Evolutionary conservation across 345 rosid species (phyloP), one percentile per base, ranked within the genome.

Genomic region (Eutrema heterophyllum): DNA sequence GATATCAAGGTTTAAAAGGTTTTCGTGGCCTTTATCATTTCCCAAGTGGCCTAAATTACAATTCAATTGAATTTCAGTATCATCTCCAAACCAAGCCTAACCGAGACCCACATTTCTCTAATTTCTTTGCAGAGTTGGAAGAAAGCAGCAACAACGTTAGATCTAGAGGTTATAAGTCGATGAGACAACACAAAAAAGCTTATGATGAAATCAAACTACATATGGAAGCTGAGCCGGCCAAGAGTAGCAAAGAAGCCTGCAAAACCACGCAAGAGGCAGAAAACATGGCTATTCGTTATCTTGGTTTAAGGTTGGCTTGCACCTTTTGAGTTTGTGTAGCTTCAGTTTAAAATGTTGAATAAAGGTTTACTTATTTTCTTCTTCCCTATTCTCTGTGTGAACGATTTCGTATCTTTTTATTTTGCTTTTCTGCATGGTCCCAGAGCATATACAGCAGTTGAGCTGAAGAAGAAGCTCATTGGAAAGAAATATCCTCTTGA

Each of bases 371-470:
- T 21, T 30, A 21, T 46, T 21, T 3, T 30, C 29, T 4, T 67
- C 24, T 2, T n/a, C 62, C 4, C 38, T 61, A 45, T 27, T 48
- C 8, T 33, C 7, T 26, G 32, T 50, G 38, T 33, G 39, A 30
- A 35, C 44, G 51, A 13, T 64, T 29, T 18, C 40, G 6, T 18
- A 21, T 55, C n/a, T 59, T 57, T 45, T 38, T 30, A 16, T 50
- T 54, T 29, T 52, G 58, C 8, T 68, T 64, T 45, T 44, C 43
- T 62, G 32, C 71, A 46, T 67, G 59, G 59, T 64, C 52, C 16
- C 59, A 94, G 96, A 82, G 90, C 96, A 70, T 88, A 61, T 80
- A 81, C 97, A 39, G 84, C 86, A 12, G 82, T 64, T 30, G 92
- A 91, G 77, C 81, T 94, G 74, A 84, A 81, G 81, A 94, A 89